Base-by-base conservation (phyloP, 2,329 filamentous ascomycete species). In the Remersonia thermophila region DNA sequence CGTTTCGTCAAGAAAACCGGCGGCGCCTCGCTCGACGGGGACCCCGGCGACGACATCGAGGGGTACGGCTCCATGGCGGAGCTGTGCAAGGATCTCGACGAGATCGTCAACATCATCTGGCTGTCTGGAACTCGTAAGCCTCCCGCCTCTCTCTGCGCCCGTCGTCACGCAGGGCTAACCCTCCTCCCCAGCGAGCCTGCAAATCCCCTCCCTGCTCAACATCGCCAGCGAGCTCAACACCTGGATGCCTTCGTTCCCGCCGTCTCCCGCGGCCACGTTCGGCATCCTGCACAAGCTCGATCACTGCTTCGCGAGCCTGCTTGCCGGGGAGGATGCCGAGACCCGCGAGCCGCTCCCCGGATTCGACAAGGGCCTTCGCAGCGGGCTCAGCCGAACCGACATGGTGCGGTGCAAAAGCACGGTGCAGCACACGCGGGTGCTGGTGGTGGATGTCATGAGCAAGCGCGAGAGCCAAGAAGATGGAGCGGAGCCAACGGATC, bases 341-440 rank as follows among this genome's bases (percentile, higher is more conserved):
- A 78, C 78, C 0, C 69, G 71, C 0, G 72, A 78, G 27, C 50
- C 63, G 0, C 62, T 94, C 1, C 77, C 83, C 0, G 84, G 85
- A 0, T 85, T 87, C 43, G 72, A 76, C 44, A 66, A 62, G 6
- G 71, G 71, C 1, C 61, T 67, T 4, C 58, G 65, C 1, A 73
- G 77, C 0, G 80, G 83, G 1, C 79, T 83, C 64, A 85, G 77
- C 1, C 65, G 59, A 13, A 89, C 83, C 1, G 85, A 95, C 55
- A 93, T 91, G 67, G 85, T 96, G 7, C 73, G 89, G 28, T 80
- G 87, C 45, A 80, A 83, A 52, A 83, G 83, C 51, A 62, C 93
- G 20, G 82, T 86, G 0, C 83, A 93, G 52, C 72, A 79, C 45
- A 83, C 81, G 12, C 69, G 87, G 17, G 61, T 85, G 7, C 57